phyloP scores from a whole-genome alignment of 768 basidiomycete species.

The Suillus americanus region DNA sequence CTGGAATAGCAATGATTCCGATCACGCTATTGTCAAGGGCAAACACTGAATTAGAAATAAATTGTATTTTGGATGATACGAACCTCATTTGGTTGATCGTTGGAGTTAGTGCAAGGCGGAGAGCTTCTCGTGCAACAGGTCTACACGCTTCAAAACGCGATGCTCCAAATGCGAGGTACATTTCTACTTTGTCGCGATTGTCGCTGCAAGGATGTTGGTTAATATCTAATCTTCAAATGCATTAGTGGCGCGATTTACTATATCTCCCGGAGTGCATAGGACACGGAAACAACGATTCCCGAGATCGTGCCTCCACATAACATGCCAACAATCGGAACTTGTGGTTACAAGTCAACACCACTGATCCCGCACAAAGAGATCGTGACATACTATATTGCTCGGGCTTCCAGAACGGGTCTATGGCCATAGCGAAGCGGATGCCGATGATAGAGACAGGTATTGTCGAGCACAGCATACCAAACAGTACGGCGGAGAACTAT shows the following conservation, averaged over 20 bases:
- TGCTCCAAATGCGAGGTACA: constrained; percentile 83
- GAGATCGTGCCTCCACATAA: constrained; percentile 79
- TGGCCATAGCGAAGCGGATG: constrained; percentile 70
- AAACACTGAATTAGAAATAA: not conserved
- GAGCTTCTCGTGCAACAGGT: constrained; percentile 74
- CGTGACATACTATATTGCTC: constrained; percentile 67
- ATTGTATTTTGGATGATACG: constrained; percentile 4
- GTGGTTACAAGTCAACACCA: not conserved
- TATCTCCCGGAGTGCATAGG: constrained; percentile 73
- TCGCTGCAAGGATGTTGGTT: constrained; percentile 45
- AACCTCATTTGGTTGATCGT: constrained; percentile 87
- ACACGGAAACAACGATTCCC: constrained; percentile 68
- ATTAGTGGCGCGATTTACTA: constrained; percentile 43
- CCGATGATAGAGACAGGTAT: constrained; percentile 81
- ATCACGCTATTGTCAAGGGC: constrained; percentile 48
- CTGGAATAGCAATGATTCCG: constrained; percentile 78
- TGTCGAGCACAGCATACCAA: constrained; percentile 72
- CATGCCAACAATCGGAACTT: constrained; percentile 87
- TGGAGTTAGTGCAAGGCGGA: constrained; percentile 78
- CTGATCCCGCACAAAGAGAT: not conserved
- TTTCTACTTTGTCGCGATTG: constrained; percentile 83
- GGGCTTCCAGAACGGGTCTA: constrained; percentile 81
- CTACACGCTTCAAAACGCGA: constrained; percentile 80
- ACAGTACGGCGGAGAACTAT: constrained; percentile 62
- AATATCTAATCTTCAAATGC: not conserved